Base-by-base conservation (phyloP, 2,329 filamentous ascomycete species). In the Clarireedia homoeocarpa region DNA sequence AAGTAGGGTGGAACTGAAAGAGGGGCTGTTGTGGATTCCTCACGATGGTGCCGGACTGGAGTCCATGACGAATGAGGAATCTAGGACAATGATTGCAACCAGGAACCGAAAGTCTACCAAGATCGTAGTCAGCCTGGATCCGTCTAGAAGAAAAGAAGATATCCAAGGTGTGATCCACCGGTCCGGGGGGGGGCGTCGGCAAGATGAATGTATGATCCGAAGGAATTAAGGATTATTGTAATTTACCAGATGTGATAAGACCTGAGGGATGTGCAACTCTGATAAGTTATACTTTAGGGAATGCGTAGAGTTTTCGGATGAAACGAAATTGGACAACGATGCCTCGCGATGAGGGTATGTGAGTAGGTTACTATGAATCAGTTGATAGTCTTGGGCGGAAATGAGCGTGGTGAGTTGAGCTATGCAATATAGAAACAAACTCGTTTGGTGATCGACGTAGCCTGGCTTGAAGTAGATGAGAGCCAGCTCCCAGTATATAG, bases 401-500 rank as follows among this genome's bases (percentile, higher is more conserved):
- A 68, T 65, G 67, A 68, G 59, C 59, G 75, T 76, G 68, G 59
- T 71, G 71, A 75, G 71, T 71, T 71, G 71, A 67, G 58, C 67
- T 67, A 67, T 70, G 68, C 65, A 55, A 65, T 64, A 67, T 67
- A 68, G 70, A 68, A 70, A 69, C 71, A 72, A 71, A 62, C 74
- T 74, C 72, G 73, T 74, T 74, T 70, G 66, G 58, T 58, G 66
- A 67, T 69, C 63, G 60, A 61, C 65, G 66, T 61, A 61, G 64
- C 63, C 65, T 63, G 66, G 66, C 70, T 73, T 71, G 67, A 68
- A 69, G 71, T 71, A 70, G 71, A 71, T 77, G 75, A 80, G 77
- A 78, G 73, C 78, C 77, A 78, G 77, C 77, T 80, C 77, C 73
- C 74, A 75, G 75, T 71, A 68, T 75, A 75, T 75, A 75, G 71